These are phyloP conservation scores for Rhizophora mangle DNA, from an alignment of 345 rosid genomes.

Conservation along the genomic window DNA sequence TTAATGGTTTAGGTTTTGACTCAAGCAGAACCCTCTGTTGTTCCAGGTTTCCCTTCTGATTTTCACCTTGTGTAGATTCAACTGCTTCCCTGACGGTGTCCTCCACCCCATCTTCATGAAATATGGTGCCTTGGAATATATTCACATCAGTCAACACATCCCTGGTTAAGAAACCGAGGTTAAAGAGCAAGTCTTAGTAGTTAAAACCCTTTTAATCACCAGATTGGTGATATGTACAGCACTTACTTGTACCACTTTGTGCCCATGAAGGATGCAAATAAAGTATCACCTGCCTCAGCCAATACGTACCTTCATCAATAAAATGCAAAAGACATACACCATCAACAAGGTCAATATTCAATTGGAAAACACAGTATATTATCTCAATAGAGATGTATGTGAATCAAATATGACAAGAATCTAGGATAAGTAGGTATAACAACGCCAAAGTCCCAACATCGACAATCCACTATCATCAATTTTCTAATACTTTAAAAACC, in stretches of 20 bases:
- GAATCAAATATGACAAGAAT: background rate
- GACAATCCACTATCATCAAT: background rate
- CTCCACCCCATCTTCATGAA: constrained; percentile 70
- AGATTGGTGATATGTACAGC: background rate
- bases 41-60: constrained; percentile 45
- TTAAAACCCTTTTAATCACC: background rate
- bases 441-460: background rate
- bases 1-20: constrained; percentile 48
- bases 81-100: constrained; percentile 38
- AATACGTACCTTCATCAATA: constrained; percentile 63
- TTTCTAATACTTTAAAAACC: constrained; percentile 2
- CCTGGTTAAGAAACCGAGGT: constrained; percentile 36
- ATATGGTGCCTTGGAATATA: constrained; percentile 88
- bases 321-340: background rate
- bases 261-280: constrained; percentile 94
- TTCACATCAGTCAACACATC: constrained; percentile 93
- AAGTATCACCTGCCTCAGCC: constrained; percentile 94
- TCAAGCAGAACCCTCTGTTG: constrained; percentile 40
- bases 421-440: no score
- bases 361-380: background rate
- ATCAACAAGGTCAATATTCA: background rate
- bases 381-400: background rate
- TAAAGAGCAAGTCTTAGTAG: constrained; percentile 4
- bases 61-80: constrained; percentile 44
- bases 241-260: constrained; percentile 94